A percentile compares a stretch with the other conserved stretches of the same genome.
Conservation (phyloP, 2,329 filamentous ascomycete species). For the Basipetospora chlamydospora region DNA sequence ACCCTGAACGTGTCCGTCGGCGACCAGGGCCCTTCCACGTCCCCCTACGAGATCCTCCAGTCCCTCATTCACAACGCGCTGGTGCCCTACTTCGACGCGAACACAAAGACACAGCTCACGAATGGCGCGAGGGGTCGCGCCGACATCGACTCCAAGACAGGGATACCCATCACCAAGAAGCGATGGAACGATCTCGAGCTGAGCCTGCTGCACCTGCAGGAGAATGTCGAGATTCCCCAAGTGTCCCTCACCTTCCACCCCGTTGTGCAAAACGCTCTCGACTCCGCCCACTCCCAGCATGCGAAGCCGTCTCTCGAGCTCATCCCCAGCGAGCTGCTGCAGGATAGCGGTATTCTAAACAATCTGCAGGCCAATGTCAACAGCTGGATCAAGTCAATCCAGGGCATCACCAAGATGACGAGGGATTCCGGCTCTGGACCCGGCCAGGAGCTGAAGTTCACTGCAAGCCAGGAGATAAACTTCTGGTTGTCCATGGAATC, state of each 20-base stretch:
- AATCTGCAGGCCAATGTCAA: conserved; percentile 88
- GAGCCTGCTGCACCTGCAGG: conserved; percentile 79
- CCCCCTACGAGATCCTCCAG: conserved; percentile 85
- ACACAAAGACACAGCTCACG: conserved; percentile 61
- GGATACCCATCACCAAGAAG: conserved; percentile 95
- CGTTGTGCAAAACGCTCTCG: conserved; percentile 71
- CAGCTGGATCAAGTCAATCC: conserved; percentile 97
- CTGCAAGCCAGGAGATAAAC: conserved; percentile 93
- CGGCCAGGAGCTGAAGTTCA: conserved; percentile 37
- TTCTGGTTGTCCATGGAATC: conserved; percentile 98
- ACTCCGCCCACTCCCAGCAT: conserved; percentile 55
- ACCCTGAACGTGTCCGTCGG: conserved; percentile 50
- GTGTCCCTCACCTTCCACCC: conserved; percentile 78
- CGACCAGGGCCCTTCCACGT: conserved; percentile 58
- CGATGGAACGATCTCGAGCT: conserved; percentile 88
- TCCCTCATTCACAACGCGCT: conserved; percentile 82
- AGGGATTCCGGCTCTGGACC: conserved; percentile 58
- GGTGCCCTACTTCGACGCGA: conserved; percentile 94
- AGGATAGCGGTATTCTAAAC: conserved; percentile 86
- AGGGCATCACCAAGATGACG: conserved; percentile 87
- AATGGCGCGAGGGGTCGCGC: conserved; percentile 56
- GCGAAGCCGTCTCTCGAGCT: conserved; percentile 62
- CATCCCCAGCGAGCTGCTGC: conserved; percentile 60
- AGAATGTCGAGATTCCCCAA: conserved; percentile 96
- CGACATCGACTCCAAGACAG: conserved; percentile 82